Base-by-base conservation (phyloP, 768 basidiomycete genomes). In the Pleurotus salmoneostramineus region DNA sequence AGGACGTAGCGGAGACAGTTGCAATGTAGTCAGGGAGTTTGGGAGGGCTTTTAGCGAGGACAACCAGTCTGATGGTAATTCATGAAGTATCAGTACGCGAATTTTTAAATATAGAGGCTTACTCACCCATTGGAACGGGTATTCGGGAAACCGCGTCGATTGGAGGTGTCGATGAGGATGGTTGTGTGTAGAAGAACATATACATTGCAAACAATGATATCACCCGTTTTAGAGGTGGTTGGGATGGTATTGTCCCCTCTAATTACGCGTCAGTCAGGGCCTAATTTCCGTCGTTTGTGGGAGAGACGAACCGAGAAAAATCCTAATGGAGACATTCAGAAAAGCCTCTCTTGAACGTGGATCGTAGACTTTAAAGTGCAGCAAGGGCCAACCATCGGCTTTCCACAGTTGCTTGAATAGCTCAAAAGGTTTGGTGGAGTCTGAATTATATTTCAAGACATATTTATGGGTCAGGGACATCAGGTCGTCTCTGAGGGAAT, bases 361-460 rank as follows among this genome's bases (percentile, higher is more conserved):
- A 63, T 93, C 90, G 58, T 88, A 82, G 3, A 87, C 83, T 66
- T 81, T 85, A 72, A 93, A 80, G 65, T 92, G 89, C 45, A 91
- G 69, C 82, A 83, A 90, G 34, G 76, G 72, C 91, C 91, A 94
- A 17, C 88, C 87, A 59, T 81, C 77, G 4, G 72, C 71, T 8
- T 66, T 68, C 91, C 92, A 94, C 15, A 90, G 64, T 1, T 66
- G 62, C 69, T 89, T 92, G 82, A 93, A 94, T 15, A 85, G 73
- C 2, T 74, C 63, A 67, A 93, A 93, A 0, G 91, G 89, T 51
- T 69, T 69, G 58, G 55, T 61, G 56, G 60, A 68, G 60, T 56
- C 63, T 5, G 67, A 65, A 37, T 66, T 63, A 63, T 82, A 85
- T 36, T 72, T 72, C n/a, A 82, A 77, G 32, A 79, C 69, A 61